Base-by-base conservation (phyloP, 164 flowering plant species). In the Paratinospora sagittata region DNA sequence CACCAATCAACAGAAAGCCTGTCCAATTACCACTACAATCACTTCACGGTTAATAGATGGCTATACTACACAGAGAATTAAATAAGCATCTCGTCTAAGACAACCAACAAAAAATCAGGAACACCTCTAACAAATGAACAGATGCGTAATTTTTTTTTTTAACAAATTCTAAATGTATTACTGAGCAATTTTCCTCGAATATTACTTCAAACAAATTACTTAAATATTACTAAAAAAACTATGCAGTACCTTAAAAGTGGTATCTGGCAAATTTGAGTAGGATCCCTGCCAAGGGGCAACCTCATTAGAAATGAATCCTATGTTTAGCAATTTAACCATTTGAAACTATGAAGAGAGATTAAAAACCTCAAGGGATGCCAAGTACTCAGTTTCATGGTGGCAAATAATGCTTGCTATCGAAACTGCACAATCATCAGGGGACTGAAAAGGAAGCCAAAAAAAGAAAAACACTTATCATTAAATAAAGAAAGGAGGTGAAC, bases 341-440 rank as follows among this genome's bases (percentile, higher is more conserved):
- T 14, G 37, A 66, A 36, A 26, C 19, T 33, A 71, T 24, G 36
- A 57, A 37, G 36, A 67, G 65, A 26, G 41, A 52, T 0, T 66
- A 3, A 63, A 27, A 67, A 88, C 99, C 99, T 91, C 89, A 71
- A 95, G 90, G 77, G 98, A 85, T 70, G 86, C 74, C 70, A 95
- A 74, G 78, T 95, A 95, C 82, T 95, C 96, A 61, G 97, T 81
- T 69, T 95, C 99, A 74, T 90, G 99, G 67, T 89, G 93, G 65
- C 93, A 90, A 77, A 95, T 86, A n/a, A 91, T 90, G 82, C 75
- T 85, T 47, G 89, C 72, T 67, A 92, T 69, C 30, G 96, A 70
- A 72, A 81, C 3, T 33, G 93, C 98, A 78, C 77, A 84, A 72
- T 92, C 96, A 67, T 95, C 98, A 41, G 96, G 87, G 19, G 90